Evolutionary conservation across 2,329 filamentous ascomycete species (phyloP), one percentile per base, ranked within the genome.

Genomic region (Cercospora sp.): DNA sequence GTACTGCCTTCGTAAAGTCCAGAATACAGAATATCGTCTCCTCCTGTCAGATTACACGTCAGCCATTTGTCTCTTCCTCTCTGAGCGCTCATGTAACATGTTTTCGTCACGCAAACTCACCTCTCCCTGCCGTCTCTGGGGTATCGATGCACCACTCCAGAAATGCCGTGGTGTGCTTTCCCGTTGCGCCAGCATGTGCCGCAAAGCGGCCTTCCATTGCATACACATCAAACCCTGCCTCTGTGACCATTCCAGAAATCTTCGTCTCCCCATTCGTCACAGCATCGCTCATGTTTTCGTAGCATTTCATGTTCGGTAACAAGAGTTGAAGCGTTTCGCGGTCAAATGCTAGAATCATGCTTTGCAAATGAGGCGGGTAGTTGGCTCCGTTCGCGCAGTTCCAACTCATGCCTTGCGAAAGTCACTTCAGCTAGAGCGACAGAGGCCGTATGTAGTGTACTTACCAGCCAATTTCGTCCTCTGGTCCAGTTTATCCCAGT

Each of bases 101-200:
- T 31, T 9, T 31, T 9, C 30, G 30, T 31, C 30, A 31, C 8
- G 30, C 30, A 31, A 31, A 31, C 30, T 31, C 30, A 53, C 59
- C 63, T 51, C 60, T 63, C 10, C 55, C 53, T 30, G 2, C 23
- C 8, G 39, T 64, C 18, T 60, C 36, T 5, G 51, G 45, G 8
- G 26, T 63, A 30, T 65, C 65, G 1, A 66, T 36, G 39, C 69
- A 71, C 69, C 69, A 71, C n/a, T 71, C 67, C 60, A 71, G n/a
- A 13, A 71, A 71, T 10, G 59, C 36, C 20, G 58, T 57, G 0
- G 63, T 48, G 28, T 67, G 58, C 65, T 70, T 71, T 28, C 63
- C 36, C 4, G 28, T 66, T 5, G 30, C 3, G 4, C 67, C 69
- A 28, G 67, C 63, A 62, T 71, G 69, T 13, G 69, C 65, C 12